Base-by-base conservation (phyloP, 192 early-diverging fungal genomes). In the Gryganskiella cystojenkinii region DNA sequence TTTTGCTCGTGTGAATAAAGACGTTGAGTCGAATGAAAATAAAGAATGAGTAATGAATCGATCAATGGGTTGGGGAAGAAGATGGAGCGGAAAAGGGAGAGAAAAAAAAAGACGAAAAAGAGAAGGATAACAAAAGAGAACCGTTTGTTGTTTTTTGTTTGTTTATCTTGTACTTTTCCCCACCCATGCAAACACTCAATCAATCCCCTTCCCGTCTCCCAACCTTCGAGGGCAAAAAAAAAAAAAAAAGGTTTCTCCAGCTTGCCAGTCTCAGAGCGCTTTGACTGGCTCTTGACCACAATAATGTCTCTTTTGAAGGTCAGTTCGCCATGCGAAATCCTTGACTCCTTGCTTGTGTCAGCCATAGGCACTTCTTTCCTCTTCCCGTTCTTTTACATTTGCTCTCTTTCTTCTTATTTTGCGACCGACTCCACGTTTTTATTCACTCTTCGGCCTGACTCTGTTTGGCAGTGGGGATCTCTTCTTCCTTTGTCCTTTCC, bases 121-220 rank as follows among this genome's bases (percentile, higher is more conserved):
- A 56, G 19, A 19, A 56, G 33, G 33, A 56, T 56, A 56, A 56
- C 28, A 56, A 30, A 56, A 20, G 33, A 53, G 51, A 4, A 53
- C 25, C 9, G 52, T 17, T 25, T 25, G 25, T 8, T 22, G 33
- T 11, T 25, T 31, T 54, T 30, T 14, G 24, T 15, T n/a, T n/a
- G 2, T 4, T 52, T 15, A 28, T 8, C 52, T 54, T 52, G n/a
- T 52, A 2, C 50, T 28, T 20, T 52, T 25, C 0, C 17, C 50
- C 17, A 22, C 50, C 25, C n/a, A n/a, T n/a, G n/a, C n/a, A n/a
- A n/a, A n/a, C n/a, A n/a, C n/a, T n/a, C n/a, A n/a, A n/a, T n/a
- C n/a, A 10, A 3, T 45, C 27, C 59, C 44, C 28, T 33, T 30
- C 22, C 24, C 20, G 59, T 25, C 8, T 63, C 47, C 61, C 61